Evolutionary conservation across 176 grass and related monocot species (phyloP).

Genomic region (Musa acuminata): DNA sequence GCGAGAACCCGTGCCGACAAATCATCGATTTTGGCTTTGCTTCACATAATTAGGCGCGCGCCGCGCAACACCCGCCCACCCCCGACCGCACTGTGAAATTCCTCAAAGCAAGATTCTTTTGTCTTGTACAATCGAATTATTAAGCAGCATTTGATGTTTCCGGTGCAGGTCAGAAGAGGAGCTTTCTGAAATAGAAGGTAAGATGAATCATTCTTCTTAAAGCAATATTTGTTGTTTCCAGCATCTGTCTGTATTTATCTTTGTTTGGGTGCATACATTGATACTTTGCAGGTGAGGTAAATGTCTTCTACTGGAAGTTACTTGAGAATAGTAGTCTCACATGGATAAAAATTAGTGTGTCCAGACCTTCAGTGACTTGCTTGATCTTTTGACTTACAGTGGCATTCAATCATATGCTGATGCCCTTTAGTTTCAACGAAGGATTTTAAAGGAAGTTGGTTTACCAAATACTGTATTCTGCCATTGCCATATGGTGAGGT

Average conservation of each 20-base stretch:
- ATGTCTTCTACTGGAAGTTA: neutral
- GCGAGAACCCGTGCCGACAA: neutral
- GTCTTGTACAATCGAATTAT: constrained; percentile 18
- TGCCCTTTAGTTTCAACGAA: neutral
- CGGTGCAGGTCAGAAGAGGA: constrained; percentile 98
- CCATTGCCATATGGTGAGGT: no score
- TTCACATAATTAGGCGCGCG: no score
- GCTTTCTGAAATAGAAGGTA: constrained; percentile 90
- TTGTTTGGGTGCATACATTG: neutral
- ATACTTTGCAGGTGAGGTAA: neutral
- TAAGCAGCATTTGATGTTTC: constrained; percentile 44
- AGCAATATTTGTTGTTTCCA: neutral
- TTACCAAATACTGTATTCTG: no score
- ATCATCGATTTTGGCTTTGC: no score
- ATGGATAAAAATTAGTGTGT: no score
- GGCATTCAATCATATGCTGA: neutral
- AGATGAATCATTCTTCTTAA: neutral
- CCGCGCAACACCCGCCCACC: no score
- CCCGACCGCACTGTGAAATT: neutral
- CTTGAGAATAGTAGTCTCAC: no score
- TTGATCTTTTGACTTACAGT: neutral
- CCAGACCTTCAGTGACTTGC: neutral
- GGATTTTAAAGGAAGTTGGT: neutral
- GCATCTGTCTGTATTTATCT: neutral
- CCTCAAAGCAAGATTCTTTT: neutral